Conservation (phyloP, 202 grass and related monocot species). For the Panicum virgatum region DNA sequence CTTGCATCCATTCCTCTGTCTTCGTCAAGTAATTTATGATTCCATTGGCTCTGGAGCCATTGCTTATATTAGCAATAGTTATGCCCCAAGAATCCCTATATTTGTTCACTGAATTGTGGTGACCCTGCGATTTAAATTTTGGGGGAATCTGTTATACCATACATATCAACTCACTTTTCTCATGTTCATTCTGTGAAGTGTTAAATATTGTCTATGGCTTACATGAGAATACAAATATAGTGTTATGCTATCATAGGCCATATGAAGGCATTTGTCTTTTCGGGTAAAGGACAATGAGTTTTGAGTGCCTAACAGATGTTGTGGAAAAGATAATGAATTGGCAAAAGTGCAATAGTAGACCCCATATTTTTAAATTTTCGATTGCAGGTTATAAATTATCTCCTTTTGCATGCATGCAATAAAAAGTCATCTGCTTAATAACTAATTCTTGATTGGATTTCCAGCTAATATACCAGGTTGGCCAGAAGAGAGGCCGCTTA, state of each 20-base stretch:
- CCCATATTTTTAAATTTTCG: background rate
- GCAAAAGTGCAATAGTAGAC: background rate
- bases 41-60: background rate
- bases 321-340: conserved; percentile 7
- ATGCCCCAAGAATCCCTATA: background rate
- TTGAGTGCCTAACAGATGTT: conserved; percentile 5
- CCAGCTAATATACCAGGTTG: conserved; percentile 88
- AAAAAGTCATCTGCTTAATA: conserved; percentile 5
- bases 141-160: too few relatives aligned
- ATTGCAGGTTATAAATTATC: conserved; percentile 2
- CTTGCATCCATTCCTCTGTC: background rate
- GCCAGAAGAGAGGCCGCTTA: conserved; percentile 86
- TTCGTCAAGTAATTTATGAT: background rate
- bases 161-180: too few relatives aligned
- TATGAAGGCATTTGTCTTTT: conserved; percentile 10
- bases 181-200: background rate
- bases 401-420: background rate
- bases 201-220: conserved; percentile 2
- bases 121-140: conserved; percentile 25
- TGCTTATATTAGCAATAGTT: conserved; percentile 1
- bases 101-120: background rate
- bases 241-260: conserved; percentile 1
- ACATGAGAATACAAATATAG: background rate
- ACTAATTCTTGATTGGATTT: conserved; percentile 35
- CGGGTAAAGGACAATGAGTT: conserved; percentile 9